A percentile compares a stretch with the other conserved stretches of the same genome.
Evolutionary conservation across 176 grass and related monocot species (phyloP).

Genomic region (Hyparrhenia diplandra): DNA sequence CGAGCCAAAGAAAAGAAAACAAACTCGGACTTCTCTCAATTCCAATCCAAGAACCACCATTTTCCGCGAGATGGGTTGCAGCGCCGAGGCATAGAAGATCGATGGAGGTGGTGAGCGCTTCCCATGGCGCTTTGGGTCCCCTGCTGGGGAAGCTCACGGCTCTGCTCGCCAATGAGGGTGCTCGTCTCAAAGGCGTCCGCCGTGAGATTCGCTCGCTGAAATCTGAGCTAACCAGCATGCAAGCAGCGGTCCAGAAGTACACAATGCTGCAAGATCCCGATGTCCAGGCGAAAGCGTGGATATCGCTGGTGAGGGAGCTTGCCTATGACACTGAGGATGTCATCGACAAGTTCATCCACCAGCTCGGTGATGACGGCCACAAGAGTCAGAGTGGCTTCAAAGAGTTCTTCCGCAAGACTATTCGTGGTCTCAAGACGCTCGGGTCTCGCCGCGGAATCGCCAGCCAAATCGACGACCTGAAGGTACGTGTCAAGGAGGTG

Average conservation of each 20-base stretch:
- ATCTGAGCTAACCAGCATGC: background rate
- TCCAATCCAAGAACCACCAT: no score
- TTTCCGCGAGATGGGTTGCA: no score
- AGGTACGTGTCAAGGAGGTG: background rate
- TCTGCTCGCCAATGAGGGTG: background rate
- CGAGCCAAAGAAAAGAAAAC: no score
- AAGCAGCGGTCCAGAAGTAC: background rate
- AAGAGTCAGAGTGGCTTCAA: background rate
- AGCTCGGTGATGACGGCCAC: background rate
- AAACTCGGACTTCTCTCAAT: no score
- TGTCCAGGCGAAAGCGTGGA: slow-evolving; percentile 2
- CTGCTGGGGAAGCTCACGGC: background rate
- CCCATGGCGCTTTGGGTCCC: background rate
- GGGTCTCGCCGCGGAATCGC: background rate
- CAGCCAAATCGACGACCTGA: background rate
- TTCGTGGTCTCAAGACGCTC: background rate
- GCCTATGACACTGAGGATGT: background rate
- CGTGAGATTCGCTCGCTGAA: background rate
- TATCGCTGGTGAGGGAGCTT: slow-evolving; percentile 5
- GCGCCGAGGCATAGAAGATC: no score
- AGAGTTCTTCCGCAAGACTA: background rate
- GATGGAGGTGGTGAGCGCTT: slow-evolving; percentile 7
- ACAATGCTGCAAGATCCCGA: background rate
- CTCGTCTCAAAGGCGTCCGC: background rate
- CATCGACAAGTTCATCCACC: background rate